These are phyloP conservation scores for Cryphonectria japonica DNA, from an alignment of 2,329 filamentous ascomycete species.

Conservation along the genomic window DNA sequence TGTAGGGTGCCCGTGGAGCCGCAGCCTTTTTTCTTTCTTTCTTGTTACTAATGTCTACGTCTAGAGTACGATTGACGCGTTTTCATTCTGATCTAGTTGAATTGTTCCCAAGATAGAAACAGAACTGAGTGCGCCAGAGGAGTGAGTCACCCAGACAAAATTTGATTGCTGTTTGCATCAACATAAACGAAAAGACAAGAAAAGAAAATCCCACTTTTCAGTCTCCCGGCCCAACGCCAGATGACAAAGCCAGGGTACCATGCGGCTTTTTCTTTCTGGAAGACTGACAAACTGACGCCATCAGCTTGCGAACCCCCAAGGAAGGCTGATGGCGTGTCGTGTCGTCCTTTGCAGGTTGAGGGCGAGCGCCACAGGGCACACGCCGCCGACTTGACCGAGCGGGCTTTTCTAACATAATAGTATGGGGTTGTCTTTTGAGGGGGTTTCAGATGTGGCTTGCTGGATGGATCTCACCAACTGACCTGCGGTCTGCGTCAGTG, in stretches of 20 bases:
- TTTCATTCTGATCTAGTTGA: conserved; percentile 8
- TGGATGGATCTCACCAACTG: background rate
- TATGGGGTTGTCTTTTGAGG: background rate
- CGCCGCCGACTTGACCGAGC: background rate
- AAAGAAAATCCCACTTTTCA: background rate
- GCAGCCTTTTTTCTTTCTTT: conserved; percentile 12
- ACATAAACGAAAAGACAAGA: background rate
- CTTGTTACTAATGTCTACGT: background rate
- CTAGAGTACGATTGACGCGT: conserved; percentile 17
- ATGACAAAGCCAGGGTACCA: conserved; percentile 1
- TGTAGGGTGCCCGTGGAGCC: conserved; percentile 18
- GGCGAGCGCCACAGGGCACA: background rate
- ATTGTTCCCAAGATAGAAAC: conserved; percentile 27
- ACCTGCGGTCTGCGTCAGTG: conserved; percentile 13
- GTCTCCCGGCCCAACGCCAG: background rate
- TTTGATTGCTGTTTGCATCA: conserved; percentile 1
- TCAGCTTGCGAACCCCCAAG: background rate
- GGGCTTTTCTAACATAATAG: background rate
- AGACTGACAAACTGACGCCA: background rate
- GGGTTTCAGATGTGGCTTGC: conserved; percentile 1
- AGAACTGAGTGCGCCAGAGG: background rate
- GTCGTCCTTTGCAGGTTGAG: background rate
- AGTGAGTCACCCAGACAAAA: conserved; percentile 4
- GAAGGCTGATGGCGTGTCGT: background rate
- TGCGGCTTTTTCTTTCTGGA: conserved; percentile 6